phyloP scores from a whole-genome alignment of 108 stramenopile genomes.

The Conticribra weissflogii region DNA sequence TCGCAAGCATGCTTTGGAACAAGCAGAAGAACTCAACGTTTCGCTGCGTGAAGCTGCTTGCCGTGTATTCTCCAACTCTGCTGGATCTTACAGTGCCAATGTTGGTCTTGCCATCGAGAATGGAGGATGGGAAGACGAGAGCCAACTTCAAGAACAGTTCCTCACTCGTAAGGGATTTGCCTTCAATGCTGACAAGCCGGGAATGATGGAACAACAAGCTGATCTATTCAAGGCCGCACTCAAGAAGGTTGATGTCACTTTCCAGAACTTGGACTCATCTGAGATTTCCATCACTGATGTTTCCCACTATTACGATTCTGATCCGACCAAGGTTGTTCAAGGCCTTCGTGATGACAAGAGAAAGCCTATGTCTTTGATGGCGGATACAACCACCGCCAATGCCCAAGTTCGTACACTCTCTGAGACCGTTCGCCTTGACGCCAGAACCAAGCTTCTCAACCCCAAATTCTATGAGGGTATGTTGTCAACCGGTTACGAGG shows the following conservation, averaged over 20 bases:
- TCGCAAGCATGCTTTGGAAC: slow-evolving; percentile 92
- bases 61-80: slow-evolving; percentile 97
- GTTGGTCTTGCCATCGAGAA: slow-evolving; percentile 98
- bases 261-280: slow-evolving; percentile 96
- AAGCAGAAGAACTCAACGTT: slow-evolving; percentile 89
- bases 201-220: slow-evolving; percentile 97
- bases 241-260: slow-evolving; percentile 95
- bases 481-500: slow-evolving; percentile 96
- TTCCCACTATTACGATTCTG: slow-evolving; percentile 96
- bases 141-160: slow-evolving; percentile 95
- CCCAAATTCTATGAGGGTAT: slow-evolving; percentile 99
- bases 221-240: slow-evolving; percentile 94
- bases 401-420: slow-evolving; percentile 94
- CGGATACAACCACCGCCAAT: slow-evolving; percentile 97
- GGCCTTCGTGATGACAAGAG: slow-evolving; percentile 95
- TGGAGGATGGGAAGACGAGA: slow-evolving; percentile 96
- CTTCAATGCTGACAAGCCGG: slow-evolving; percentile 97
- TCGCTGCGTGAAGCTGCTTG: slow-evolving; percentile 91
- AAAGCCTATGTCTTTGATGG: slow-evolving; percentile 96
- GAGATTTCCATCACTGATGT: slow-evolving; percentile 97
- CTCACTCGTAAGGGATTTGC: slow-evolving; percentile 95
- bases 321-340: slow-evolving; percentile 97
- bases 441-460: slow-evolving; percentile 96
- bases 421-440: slow-evolving; percentile 96
- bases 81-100: slow-evolving; percentile 96